phyloP scores from a whole-genome alignment of 495 filamentous ascomycete species.

The Bombardia bombarda region DNA sequence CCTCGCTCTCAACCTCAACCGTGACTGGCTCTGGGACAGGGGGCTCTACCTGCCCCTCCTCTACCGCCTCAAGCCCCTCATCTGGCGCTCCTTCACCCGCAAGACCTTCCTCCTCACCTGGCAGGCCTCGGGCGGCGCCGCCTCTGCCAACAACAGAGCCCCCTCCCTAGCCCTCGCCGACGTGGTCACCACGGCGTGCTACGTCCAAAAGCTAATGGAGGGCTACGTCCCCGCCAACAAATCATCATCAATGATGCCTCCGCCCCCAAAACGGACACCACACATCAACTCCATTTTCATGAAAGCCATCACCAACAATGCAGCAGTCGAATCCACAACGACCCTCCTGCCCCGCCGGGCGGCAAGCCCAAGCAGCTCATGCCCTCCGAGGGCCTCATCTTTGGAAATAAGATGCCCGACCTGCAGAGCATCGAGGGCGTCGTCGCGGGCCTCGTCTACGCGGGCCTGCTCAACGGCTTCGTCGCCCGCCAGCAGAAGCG shows the following conservation, averaged over 20 bases:
- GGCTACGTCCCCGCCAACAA: slow-evolving; percentile 31
- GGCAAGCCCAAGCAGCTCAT: slow-evolving; percentile 38
- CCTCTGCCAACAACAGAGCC: slow-evolving; percentile 37
- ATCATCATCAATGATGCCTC: slow-evolving; percentile 15
- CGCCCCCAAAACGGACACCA: background rate
- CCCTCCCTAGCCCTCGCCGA: slow-evolving; percentile 50
- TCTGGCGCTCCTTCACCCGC: slow-evolving; percentile 78
- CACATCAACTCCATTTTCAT: slow-evolving; percentile 31
- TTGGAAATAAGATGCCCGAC: slow-evolving; percentile 44
- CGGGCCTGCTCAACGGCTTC: slow-evolving; percentile 81
- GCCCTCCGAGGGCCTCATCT: slow-evolving; percentile 39
- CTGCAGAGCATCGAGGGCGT: slow-evolving; percentile 69
- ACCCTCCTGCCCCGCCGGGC: slow-evolving; percentile 34
- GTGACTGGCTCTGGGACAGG: slow-evolving; percentile 68
- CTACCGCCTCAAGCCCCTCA: slow-evolving; percentile 66
- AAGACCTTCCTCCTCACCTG: slow-evolving; percentile 55
- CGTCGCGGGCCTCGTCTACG: slow-evolving; percentile 66
- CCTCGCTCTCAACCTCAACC: slow-evolving; percentile 43
- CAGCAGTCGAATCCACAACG: slow-evolving; percentile 13
- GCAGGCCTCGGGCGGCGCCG: slow-evolving; percentile 48
- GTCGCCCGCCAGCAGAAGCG: slow-evolving; percentile 65
- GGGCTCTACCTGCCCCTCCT: slow-evolving; percentile 65
- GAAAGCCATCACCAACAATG: slow-evolving; percentile 32
- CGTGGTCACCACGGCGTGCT: slow-evolving; percentile 42
- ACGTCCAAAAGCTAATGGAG: slow-evolving; percentile 44